phyloP scores from a whole-genome alignment of 257 asterid genomes.

The Catharanthus roseus region DNA sequence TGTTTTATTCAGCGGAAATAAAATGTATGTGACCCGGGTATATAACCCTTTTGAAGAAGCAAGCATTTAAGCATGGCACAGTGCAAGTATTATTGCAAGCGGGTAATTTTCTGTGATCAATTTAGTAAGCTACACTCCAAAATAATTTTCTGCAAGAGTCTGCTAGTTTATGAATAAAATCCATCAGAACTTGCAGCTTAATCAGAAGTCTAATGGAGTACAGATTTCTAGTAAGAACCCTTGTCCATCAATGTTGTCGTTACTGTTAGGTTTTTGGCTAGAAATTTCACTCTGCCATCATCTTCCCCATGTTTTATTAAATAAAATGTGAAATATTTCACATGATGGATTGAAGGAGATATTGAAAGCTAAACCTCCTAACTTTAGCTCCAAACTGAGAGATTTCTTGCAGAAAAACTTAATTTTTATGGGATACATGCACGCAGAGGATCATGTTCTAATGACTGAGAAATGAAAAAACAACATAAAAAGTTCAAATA shows the following conservation, averaged over 20 bases:
- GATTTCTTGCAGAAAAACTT: neutral
- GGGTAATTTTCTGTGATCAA: too few relatives aligned
- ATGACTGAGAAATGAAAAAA: neutral
- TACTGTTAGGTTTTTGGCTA: too few relatives aligned
- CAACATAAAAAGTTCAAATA: conserved; percentile 1
- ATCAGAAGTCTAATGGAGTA: too few relatives aligned
- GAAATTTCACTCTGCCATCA: neutral
- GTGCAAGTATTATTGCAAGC: neutral
- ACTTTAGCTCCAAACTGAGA: neutral
- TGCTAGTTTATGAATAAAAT: too few relatives aligned
- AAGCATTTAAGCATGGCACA: neutral
- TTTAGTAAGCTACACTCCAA: too few relatives aligned
- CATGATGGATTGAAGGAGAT: neutral
- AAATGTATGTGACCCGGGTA: too few relatives aligned
- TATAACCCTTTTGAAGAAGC: neutral
- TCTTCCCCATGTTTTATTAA: neutral
- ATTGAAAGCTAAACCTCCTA: neutral
- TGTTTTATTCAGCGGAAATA: too few relatives aligned
- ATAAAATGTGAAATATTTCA: neutral
- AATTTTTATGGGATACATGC: neutral
- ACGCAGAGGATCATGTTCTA: neutral
- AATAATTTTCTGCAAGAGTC: too few relatives aligned
- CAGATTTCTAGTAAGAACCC: too few relatives aligned
- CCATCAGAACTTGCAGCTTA: too few relatives aligned
- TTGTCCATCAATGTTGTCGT: too few relatives aligned